phyloP scores from a whole-genome alignment of 2,329 filamentous ascomycete species.

The Botrytis medusae region DNA sequence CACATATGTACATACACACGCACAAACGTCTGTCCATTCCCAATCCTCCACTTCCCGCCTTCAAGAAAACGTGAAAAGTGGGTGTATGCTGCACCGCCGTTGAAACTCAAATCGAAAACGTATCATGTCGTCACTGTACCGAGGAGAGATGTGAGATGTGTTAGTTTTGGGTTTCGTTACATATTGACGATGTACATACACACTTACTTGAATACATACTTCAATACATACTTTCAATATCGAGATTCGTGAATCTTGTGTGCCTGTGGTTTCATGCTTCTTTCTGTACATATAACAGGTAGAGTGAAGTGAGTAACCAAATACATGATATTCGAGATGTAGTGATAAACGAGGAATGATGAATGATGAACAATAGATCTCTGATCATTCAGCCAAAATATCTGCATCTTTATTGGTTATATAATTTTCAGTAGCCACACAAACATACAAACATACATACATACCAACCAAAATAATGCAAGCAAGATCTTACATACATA shows the following conservation, averaged over 20 bases:
- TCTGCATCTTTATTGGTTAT: background rate
- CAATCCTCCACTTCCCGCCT: background rate
- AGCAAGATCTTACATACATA: background rate
- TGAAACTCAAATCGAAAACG: background rate
- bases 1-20: no score
- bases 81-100: background rate
- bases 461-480: background rate
- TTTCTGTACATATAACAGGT: no score
- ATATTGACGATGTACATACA: background rate
- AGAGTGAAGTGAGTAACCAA: background rate
- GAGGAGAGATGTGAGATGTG: background rate
- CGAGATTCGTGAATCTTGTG: background rate
- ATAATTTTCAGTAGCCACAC: background rate
- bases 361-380: background rate
- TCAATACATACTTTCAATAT: background rate
- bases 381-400: background rate
- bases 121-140: slow-evolving; percentile 10
- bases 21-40: no score
- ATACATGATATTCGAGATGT: background rate
- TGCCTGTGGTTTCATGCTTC: background rate
- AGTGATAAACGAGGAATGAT: no score
- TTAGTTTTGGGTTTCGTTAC: background rate
- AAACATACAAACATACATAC: background rate
- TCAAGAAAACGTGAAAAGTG: background rate
- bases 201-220: no score